Evolutionary conservation across 148 eudicot genomes (phyloP).

Genomic region (Rhododendron henanense): DNA sequence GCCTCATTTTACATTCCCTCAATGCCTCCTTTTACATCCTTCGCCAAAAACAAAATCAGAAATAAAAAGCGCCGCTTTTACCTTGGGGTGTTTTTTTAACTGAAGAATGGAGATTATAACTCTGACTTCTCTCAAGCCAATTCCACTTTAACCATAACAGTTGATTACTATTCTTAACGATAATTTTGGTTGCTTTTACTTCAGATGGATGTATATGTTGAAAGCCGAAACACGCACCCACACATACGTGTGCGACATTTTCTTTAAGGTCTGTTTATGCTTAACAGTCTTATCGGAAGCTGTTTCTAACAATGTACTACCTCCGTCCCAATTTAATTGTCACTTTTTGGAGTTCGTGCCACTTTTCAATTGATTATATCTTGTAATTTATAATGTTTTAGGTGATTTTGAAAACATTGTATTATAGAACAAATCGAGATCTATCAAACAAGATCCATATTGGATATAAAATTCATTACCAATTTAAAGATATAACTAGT

Average conservation of each 20-base stretch:
- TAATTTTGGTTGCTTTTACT: neutral
- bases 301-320: neutral
- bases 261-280: neutral
- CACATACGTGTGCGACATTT: neutral
- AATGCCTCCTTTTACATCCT: neutral
- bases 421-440: too few species aligned
- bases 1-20: too few species aligned
- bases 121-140: neutral
- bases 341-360: too few species aligned
- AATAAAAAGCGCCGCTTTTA: too few species aligned
- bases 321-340: too few species aligned
- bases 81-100: neutral
- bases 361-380: too few species aligned
- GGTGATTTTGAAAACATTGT: too few species aligned
- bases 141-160: neutral
- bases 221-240: neutral
- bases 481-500: too few species aligned
- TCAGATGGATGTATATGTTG: neutral
- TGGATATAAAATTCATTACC: too few species aligned
- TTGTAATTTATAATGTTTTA: too few species aligned
- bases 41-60: neutral
- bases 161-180: neutral
- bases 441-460: too few species aligned
- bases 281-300: neutral
- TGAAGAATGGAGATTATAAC: neutral